Conservation (phyloP, 768 basidiomycete species). For the Lactarius hatsudake region DNA sequence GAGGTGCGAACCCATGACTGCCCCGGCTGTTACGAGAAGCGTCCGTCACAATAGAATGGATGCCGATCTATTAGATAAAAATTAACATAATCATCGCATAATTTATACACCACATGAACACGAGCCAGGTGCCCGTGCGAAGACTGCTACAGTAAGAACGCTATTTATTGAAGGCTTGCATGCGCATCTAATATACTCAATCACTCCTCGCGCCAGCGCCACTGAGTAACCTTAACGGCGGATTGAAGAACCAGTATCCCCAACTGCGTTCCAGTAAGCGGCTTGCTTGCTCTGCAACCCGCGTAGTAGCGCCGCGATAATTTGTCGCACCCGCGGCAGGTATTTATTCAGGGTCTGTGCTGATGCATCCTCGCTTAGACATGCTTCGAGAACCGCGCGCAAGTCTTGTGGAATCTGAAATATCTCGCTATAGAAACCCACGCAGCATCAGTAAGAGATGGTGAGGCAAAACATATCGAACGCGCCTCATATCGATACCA, state of each 20-base stretch:
- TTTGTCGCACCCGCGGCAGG: conserved; percentile 39
- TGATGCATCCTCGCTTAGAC: conserved; percentile 44
- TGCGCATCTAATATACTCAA: not conserved
- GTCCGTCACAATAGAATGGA: not conserved
- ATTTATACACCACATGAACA: not conserved
- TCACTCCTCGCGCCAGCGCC: not conserved
- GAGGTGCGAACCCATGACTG: too few relatives aligned
- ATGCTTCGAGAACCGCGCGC: conserved; percentile 41
- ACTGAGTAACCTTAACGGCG: not conserved
- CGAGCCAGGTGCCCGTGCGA: not conserved
- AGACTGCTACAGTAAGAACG: not conserved
- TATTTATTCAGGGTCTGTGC: conserved; percentile 36
- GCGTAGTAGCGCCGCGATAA: conserved; percentile 40
- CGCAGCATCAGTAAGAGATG: conserved; percentile 13
- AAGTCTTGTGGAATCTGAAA: conserved; percentile 40
- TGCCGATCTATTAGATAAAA: conserved; percentile 8
- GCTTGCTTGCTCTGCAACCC: conserved; percentile 43
- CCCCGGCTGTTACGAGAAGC: too few relatives aligned
- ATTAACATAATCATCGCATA: conserved; percentile 3
- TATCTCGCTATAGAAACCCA: conserved; percentile 36
- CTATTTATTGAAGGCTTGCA: conserved; percentile 6
- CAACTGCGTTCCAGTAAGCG: conserved; percentile 36
- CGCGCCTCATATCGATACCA: conserved; percentile 76
- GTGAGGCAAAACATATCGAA: conserved; percentile 10
- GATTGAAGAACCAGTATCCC: conserved; percentile 2